These are phyloP conservation scores for Phytophthora uliginosa DNA, from an alignment of 352 stramenopile species.

Conservation along the genomic window DNA sequence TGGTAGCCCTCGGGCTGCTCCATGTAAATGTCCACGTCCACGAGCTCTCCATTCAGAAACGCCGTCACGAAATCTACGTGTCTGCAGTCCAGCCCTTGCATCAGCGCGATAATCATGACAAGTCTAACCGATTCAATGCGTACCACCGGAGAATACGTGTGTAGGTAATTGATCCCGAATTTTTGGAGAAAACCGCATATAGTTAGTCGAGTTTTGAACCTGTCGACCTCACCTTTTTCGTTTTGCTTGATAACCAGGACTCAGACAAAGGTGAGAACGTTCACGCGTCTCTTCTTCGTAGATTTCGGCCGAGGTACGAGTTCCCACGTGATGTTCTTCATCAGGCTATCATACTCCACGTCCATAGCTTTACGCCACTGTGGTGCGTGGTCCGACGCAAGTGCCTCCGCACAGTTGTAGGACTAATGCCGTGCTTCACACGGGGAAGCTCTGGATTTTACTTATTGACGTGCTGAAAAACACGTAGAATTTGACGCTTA, in stretches of 20 bases:
- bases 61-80: conserved; percentile 11
- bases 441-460: too few relatives aligned
- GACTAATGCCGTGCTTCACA: too few relatives aligned
- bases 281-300: too few relatives aligned
- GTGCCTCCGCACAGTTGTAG: too few relatives aligned
- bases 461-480: too few relatives aligned
- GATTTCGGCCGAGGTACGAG: too few relatives aligned
- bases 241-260: conserved; percentile 1
- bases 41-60: conserved; percentile 9
- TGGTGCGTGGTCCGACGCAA: too few relatives aligned
- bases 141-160: conserved; percentile 9
- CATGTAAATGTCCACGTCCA: conserved; percentile 8
- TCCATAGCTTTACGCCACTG: too few relatives aligned
- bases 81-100: not conserved
- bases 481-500: too few relatives aligned
- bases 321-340: too few relatives aligned
- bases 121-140: conserved; percentile 6
- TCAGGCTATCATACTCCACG: too few relatives aligned
- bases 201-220: conserved; percentile 11
- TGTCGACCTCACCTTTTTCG: conserved; percentile 4
- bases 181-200: conserved; percentile 5
- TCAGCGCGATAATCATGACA: conserved; percentile 9
- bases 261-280: too few relatives aligned
- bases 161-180: conserved; percentile 4
- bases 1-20: conserved; percentile 10